Evolutionary conservation across 495 filamentous ascomycete genomes (phyloP).

Genomic region (Filosporella fistucella): DNA sequence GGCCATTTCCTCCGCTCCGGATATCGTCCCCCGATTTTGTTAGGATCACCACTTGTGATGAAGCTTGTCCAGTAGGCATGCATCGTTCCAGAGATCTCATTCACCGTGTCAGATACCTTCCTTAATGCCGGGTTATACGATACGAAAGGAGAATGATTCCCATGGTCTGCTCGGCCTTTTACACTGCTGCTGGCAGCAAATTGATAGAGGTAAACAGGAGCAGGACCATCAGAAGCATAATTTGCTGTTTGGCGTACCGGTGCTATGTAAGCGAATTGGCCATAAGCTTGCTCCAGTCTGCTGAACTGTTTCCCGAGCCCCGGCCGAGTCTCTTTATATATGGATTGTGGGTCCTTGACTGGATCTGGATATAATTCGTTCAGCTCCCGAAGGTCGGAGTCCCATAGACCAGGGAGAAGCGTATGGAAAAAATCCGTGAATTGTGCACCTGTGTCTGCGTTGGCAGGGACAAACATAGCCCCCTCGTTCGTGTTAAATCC

Average conservation of each 20-base stretch:
- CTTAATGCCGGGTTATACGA: conserved; percentile 42
- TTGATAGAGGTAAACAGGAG: conserved; percentile 52
- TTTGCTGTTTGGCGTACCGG: conserved; percentile 59
- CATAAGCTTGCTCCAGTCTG: conserved; percentile 58
- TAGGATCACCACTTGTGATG: conserved; percentile 46
- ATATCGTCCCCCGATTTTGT: conserved; percentile 25
- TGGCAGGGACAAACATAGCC: conserved; percentile 49
- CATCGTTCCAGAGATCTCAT: conserved; percentile 45
- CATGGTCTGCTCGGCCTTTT: conserved; percentile 52
- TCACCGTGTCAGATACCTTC: conserved; percentile 35
- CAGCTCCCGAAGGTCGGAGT: conserved; percentile 42
- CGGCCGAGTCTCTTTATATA: conserved; percentile 32
- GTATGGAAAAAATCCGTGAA: conserved; percentile 51
- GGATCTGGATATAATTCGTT: conserved; percentile 56
- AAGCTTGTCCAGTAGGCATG: conserved; percentile 55
- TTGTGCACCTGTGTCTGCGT: conserved; percentile 36
- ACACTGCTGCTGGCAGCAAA: conserved; percentile 47
- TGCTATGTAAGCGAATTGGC: conserved; percentile 63
- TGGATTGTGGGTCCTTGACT: conserved; percentile 23
- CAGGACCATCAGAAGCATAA: conserved; percentile 35
- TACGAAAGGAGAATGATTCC: conserved; percentile 53
- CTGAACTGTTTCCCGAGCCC: conserved; percentile 50
- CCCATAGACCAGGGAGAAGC: conserved; percentile 48
- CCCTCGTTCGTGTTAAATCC: conserved; percentile 67
- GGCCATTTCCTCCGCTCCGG: conserved; percentile 16